Evolutionary conservation across 2,329 filamentous ascomycete genomes (phyloP).

Genomic region (Penicillium sp.): DNA sequence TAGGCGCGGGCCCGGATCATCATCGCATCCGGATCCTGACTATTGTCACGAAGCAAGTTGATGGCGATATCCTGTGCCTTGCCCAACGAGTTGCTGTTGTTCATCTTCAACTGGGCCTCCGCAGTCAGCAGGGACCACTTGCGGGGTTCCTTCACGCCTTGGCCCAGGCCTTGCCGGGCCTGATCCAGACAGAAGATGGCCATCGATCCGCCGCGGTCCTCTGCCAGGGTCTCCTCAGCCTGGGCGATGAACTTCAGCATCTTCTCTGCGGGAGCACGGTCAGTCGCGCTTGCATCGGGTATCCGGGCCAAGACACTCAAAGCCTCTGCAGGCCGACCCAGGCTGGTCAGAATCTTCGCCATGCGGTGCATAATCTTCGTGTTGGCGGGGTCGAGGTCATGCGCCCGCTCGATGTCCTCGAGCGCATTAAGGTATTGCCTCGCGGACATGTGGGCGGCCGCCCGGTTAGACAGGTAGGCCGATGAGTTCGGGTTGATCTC

Average conservation of each 20-base stretch:
- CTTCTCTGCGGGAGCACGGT: constrained; percentile 76
- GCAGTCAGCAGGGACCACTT: constrained; percentile 94
- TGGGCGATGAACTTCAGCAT: constrained; percentile 82
- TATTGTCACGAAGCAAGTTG: constrained; percentile 80
- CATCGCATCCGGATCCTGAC: constrained; percentile 88
- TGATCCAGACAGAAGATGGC: constrained; percentile 87
- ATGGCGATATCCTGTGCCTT: constrained; percentile 94
- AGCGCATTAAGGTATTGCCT: constrained; percentile 77
- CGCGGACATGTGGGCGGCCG: constrained; percentile 89
- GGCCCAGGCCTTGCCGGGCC: constrained; percentile 77
- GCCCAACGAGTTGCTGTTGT: constrained; percentile 80
- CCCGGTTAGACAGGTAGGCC: constrained; percentile 92
- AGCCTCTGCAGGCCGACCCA: constrained; percentile 86
- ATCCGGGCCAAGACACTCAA: constrained; percentile 80
- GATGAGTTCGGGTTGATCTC: constrained; percentile 81
- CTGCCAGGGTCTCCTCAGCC: constrained; percentile 74
- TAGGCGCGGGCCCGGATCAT: constrained; percentile 84
- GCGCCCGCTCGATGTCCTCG: constrained; percentile 81
- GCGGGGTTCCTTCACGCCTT: constrained; percentile 75
- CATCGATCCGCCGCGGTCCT: constrained; percentile 84
- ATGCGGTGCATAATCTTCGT: constrained; percentile 85
- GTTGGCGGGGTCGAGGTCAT: constrained; percentile 81
- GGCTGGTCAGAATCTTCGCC: constrained; percentile 82
- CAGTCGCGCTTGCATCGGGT: constrained; percentile 79
- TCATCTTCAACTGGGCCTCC: constrained; percentile 91